phyloP scores from a whole-genome alignment of 805 yeast genomes.

The Candida namnaoensis region DNA sequence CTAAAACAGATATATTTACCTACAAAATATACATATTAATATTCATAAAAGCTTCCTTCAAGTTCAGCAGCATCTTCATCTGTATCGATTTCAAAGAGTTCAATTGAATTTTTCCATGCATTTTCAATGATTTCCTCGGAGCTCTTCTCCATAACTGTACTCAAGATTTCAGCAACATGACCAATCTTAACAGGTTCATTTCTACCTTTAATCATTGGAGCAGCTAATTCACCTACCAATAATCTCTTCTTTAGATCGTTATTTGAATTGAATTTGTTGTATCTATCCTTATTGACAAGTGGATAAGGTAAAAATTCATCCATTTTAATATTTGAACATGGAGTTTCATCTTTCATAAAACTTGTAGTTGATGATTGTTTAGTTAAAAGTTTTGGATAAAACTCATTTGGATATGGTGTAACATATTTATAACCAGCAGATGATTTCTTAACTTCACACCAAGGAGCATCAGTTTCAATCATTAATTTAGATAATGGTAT shows the following conservation, averaged over 20 bases:
- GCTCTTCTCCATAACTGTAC: slow-evolving; percentile 35
- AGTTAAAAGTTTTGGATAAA: slow-evolving; percentile 33
- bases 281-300: slow-evolving; percentile 57
- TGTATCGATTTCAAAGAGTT: slow-evolving; percentile 30
- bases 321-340: slow-evolving; percentile 17
- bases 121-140: slow-evolving; percentile 35
- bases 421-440: slow-evolving; percentile 65
- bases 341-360: slow-evolving; percentile 10
- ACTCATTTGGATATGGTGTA: slow-evolving; percentile 44
- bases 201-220: slow-evolving; percentile 61
- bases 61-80: slow-evolving; percentile 6
- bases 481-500: slow-evolving; percentile 68
- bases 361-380: slow-evolving; percentile 9
- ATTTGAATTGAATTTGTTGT: slow-evolving; percentile 18
- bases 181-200: slow-evolving; percentile 90
- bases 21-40: too few relatives aligned
- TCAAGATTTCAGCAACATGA: slow-evolving; percentile 64
- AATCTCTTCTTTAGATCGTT: slow-evolving; percentile 14
- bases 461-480: slow-evolving; percentile 95
- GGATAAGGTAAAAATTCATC: slow-evolving; percentile 55
- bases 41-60: background rate
- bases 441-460: slow-evolving; percentile 90
- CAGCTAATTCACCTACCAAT: slow-evolving; percentile 21
- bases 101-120: slow-evolving; percentile 44
- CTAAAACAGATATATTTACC: too few relatives aligned